These are phyloP conservation scores for Aspergillus intermedius DNA, from an alignment of 2,329 filamentous ascomycete genomes.

Conservation along the genomic window DNA sequence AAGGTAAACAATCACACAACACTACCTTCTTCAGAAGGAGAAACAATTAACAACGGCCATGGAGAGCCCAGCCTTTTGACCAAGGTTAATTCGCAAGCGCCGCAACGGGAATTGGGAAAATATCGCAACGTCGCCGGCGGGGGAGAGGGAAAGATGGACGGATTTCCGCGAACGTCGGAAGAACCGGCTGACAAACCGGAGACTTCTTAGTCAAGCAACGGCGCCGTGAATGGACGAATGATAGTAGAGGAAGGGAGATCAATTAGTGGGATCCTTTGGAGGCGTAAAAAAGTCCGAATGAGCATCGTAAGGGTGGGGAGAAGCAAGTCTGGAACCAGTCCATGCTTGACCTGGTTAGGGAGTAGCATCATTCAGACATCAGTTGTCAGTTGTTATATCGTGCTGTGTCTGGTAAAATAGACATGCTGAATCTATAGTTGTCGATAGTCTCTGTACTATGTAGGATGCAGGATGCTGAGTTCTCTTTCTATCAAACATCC, in stretches of 20 bases:
- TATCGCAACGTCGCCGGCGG: background rate
- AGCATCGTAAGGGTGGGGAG: too few relatives aligned
- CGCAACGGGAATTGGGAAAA: background rate
- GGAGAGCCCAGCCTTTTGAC: constrained; percentile 9
- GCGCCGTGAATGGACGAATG: background rate
- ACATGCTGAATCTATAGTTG: too few relatives aligned
- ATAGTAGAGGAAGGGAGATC: background rate
- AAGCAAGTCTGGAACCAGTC: too few relatives aligned
- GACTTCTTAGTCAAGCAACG: background rate
- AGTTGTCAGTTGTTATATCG: too few relatives aligned
- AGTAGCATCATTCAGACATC: too few relatives aligned
- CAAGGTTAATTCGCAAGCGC: background rate
- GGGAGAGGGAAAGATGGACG: constrained; percentile 3
- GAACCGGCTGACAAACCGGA: constrained; percentile 26
- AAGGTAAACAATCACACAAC: background rate
- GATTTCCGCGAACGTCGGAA: constrained; percentile 12
- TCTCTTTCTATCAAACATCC: too few relatives aligned
- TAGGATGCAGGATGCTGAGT: too few relatives aligned
- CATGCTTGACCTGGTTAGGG: too few relatives aligned
- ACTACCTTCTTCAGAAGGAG: constrained; percentile 15
- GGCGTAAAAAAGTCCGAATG: background rate
- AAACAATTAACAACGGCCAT: constrained; percentile 17
- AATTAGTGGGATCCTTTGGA: background rate
- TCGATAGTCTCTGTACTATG: too few relatives aligned
- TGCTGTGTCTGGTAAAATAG: too few relatives aligned